Base-by-base conservation (phyloP, 2,329 filamentous ascomycete genomes). In the Fusarium cyanostomum region DNA sequence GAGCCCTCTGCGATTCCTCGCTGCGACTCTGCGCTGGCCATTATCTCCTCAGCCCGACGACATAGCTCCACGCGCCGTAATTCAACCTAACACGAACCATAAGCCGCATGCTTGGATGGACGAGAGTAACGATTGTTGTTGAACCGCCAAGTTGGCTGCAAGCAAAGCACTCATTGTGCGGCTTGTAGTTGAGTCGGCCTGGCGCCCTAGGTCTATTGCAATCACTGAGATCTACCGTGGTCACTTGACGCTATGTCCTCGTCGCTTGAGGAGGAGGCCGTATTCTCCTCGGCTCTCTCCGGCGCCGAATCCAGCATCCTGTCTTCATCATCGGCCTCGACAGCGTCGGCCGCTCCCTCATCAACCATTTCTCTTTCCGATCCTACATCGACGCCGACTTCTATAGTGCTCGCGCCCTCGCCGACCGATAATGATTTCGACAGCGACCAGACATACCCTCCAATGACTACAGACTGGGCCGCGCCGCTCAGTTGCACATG, bases 381-480 rank as follows among this genome's bases (percentile, higher is more conserved):
- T 13, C 54, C 67, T 38, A 63, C 70, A n/a, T 49, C 59, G 13
- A 56, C 58, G 7, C 49, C 56, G 8, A 56, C 62, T 27, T 61
- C 56, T 28, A 50, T 59, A 31, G 51, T 50, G 16, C 44, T 52
- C 37, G 55, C 54, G 46, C 60, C 58, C 16, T 63, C 46, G 35
- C 59, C 57, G 49, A 66, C 67, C 15, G 68, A 64, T 18, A 58
- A 71, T 15, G 49, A 66, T 26, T 56, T 69, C 34, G 57, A 67
- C n/a, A 43, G 51, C 41, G 56, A 66, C 26, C 60, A 62, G 26
- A 62, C 64, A 13, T 72, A 74, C 24, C 75, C 77, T 15, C 74
- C 77, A 21, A 74, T 79, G 72, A 78, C 75, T 27, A 78, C 76
- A 13, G 71, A 68, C 39, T 79, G 77, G 77, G 74, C 61, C 27